A percentile compares a stretch with the other conserved stretches of the same genome.
phyloP scores from a whole-genome alignment of 2,329 filamentous ascomycete species.

The Alternaria tenuissima region DNA sequence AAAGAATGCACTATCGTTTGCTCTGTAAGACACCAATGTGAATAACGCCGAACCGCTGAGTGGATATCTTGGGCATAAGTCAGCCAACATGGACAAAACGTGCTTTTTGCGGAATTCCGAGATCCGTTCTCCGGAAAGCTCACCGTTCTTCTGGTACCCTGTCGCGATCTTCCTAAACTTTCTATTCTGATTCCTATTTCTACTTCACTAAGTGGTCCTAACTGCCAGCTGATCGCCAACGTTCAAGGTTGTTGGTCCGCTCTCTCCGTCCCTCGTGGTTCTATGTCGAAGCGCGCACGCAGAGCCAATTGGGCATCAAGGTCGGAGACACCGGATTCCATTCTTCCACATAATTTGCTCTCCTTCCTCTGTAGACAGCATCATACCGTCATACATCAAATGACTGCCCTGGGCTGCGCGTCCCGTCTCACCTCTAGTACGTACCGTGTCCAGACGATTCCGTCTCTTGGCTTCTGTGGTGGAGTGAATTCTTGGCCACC shows the following conservation, averaged over 20 bases:
- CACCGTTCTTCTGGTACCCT: background rate
- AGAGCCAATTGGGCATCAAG: background rate
- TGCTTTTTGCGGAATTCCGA: background rate
- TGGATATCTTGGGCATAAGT: background rate
- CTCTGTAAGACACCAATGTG: no score
- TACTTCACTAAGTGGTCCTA: background rate
- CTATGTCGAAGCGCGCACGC: background rate
- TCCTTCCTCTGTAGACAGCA: background rate
- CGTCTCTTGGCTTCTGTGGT: background rate
- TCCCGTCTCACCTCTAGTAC: background rate
- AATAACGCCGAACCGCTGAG: background rate
- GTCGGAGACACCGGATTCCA: background rate
- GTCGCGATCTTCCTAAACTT: background rate
- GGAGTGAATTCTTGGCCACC: background rate
- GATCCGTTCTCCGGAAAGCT: background rate
- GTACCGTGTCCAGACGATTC: background rate
- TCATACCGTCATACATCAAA: conserved; percentile 1
- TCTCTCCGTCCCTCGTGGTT: background rate
- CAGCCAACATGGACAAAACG: background rate
- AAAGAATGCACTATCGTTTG: background rate
- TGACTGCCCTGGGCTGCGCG: background rate
- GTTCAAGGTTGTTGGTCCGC: background rate
- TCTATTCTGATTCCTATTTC: background rate
- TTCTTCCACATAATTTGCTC: background rate
- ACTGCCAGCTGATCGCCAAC: background rate